phyloP scores from a whole-genome alignment of 2,329 filamentous ascomycete genomes.

The Zymoseptoria brevis region DNA sequence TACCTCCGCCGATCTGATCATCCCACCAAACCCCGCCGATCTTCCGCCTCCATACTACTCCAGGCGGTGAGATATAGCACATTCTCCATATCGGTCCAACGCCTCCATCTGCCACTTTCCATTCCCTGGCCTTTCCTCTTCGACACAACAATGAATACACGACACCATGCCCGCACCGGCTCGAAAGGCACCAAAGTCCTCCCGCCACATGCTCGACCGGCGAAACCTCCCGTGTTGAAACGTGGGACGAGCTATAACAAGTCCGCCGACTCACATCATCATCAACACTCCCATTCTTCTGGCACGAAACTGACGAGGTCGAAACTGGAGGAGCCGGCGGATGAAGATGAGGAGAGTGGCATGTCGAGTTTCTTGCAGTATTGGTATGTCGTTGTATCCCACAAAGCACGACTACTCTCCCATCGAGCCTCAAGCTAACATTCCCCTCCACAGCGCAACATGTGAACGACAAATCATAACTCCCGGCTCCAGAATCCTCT shows the following conservation, averaged over 20 bases:
- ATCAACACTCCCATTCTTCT: constrained; percentile 4
- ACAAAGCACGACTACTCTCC: not conserved
- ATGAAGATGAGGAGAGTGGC: constrained; percentile 39
- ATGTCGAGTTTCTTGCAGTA: constrained; percentile 49
- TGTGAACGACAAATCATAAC: constrained; percentile 59
- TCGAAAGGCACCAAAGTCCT: constrained; percentile 22
- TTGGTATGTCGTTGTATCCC: constrained; percentile 34
- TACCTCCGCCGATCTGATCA: not conserved
- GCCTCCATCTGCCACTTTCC: not conserved
- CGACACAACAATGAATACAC: constrained; percentile 18
- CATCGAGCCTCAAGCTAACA: not conserved
- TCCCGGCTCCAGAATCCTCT: constrained; percentile 52
- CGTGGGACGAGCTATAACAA: constrained; percentile 21
- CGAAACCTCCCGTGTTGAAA: constrained; percentile 18
- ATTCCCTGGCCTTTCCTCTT: not conserved
- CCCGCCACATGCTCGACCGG: constrained; percentile 20
- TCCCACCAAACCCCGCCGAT: not conserved
- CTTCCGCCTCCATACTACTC: not conserved
- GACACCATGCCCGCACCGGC: constrained; percentile 19
- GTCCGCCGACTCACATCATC: constrained; percentile 8
- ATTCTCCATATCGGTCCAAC: not conserved
- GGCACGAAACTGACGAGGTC: constrained; percentile 12
- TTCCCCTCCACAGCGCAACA: constrained; percentile 42
- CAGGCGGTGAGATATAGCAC: not conserved
- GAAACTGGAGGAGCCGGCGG: constrained; percentile 12